Percentiles rank a stretch among this genome's conserved stretches.
These are phyloP conservation scores for Solanum arcanum DNA, from an alignment of 257 asterid species.

Conservation along the genomic window DNA sequence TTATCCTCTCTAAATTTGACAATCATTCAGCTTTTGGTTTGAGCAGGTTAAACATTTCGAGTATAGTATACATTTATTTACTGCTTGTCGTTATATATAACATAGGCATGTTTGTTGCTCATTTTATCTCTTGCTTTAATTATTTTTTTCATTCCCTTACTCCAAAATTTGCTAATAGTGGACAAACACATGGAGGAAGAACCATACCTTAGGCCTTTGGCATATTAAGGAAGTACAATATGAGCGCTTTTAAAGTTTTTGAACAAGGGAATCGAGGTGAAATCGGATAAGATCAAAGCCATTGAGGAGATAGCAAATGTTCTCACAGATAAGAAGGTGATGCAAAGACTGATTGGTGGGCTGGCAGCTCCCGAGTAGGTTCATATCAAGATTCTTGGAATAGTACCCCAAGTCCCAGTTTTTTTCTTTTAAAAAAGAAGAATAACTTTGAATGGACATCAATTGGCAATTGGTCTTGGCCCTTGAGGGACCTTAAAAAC, in stretches of 20 bases:
- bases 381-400: neutral
- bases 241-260: neutral
- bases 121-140: neutral
- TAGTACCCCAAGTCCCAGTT: neutral
- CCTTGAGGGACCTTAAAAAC: neutral
- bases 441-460: neutral
- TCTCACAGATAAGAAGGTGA: neutral
- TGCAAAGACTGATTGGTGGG: neutral
- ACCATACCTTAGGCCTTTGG: neutral
- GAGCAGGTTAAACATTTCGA: neutral
- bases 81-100: neutral
- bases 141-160: neutral
- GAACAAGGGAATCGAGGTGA: neutral
- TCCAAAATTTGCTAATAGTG: neutral
- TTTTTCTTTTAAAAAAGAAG: neutral
- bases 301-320: neutral
- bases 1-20: neutral
- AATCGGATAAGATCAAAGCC: neutral
- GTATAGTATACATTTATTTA: no score
- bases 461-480: neutral
- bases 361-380: neutral
- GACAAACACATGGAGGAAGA: neutral
- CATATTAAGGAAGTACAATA: neutral
- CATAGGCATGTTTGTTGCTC: neutral
- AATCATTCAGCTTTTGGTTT: neutral